phyloP scores from a whole-genome alignment of 192 early-diverging fungal genomes.

The Phycomyces nitens region DNA sequence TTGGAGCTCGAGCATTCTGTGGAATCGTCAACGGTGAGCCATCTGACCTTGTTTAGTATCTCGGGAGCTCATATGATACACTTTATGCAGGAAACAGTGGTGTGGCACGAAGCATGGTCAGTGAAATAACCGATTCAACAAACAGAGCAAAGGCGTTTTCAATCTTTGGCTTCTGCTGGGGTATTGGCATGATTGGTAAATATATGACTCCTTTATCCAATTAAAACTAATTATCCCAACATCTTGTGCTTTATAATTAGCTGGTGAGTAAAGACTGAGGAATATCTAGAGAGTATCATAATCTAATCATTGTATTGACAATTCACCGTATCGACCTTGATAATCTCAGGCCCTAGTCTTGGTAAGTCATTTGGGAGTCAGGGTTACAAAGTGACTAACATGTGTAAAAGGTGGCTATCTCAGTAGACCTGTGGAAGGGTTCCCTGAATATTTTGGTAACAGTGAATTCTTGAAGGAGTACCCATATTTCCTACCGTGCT shows the following conservation, averaged over 20 bases:
- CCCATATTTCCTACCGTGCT: slow-evolving; percentile 86
- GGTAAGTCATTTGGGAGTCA: slow-evolving; percentile 1
- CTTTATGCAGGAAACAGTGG: slow-evolving; percentile 55
- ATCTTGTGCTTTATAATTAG: background rate
- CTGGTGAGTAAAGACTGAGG: too few species aligned
- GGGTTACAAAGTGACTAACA: background rate
- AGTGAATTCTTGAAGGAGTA: slow-evolving; percentile 55
- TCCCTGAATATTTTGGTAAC: slow-evolving; percentile 58
- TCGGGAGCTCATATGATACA: background rate
- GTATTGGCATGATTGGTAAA: slow-evolving; percentile 52
- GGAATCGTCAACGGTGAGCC: slow-evolving; percentile 57
- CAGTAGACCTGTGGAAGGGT: slow-evolving; percentile 64
- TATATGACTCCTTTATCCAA: too few species aligned
- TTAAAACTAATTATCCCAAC: too few species aligned
- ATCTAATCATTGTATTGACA: too few species aligned
- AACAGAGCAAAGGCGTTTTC: slow-evolving; percentile 78
- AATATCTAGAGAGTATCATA: too few species aligned
- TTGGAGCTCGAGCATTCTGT: slow-evolving; percentile 57
- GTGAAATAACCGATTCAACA: slow-evolving; percentile 80
- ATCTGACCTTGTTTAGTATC: background rate
- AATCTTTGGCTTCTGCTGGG: slow-evolving; percentile 71
- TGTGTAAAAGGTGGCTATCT: slow-evolving; percentile 72
- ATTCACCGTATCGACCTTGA: too few species aligned
- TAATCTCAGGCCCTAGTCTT: background rate
- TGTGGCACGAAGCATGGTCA: slow-evolving; percentile 78